Evolutionary conservation across 2,329 filamentous ascomycete genomes (phyloP).

Genomic region (Neofusicoccum umdonicola): DNA sequence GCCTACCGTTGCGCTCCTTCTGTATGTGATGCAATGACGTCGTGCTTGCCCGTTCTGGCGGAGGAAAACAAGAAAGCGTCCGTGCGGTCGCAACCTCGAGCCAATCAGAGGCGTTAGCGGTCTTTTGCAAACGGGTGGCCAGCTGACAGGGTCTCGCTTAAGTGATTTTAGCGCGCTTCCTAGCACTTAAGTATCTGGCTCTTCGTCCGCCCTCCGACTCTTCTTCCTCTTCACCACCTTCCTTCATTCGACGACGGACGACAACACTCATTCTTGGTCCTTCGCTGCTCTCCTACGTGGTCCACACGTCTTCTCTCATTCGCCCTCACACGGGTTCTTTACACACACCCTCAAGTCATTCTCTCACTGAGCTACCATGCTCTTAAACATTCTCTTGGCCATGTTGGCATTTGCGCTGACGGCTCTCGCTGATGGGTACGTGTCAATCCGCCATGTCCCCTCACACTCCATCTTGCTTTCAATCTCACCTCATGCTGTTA

Average conservation of each 20-base stretch:
- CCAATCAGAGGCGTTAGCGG: background rate
- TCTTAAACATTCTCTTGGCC: background rate
- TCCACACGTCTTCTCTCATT: background rate
- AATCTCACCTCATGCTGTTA: background rate
- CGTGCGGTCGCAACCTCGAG: too few relatives aligned
- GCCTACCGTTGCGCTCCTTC: background rate
- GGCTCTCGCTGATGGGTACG: background rate
- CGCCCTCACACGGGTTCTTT: background rate
- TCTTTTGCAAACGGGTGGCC: background rate
- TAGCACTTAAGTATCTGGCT: background rate
- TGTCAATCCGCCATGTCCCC: background rate
- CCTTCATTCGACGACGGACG: background rate
- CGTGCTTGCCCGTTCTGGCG: background rate
- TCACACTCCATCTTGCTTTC: background rate
- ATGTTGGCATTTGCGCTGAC: background rate
- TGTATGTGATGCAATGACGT: background rate
- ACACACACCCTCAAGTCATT: background rate
- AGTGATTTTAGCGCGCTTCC: background rate
- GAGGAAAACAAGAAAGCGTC: background rate
- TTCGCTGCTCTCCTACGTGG: background rate
- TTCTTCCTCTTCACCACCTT: constrained; percentile 1
- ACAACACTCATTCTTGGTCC: background rate
- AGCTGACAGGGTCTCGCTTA: background rate
- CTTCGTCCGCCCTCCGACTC: background rate
- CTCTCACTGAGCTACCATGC: background rate